Evolutionary conservation across 495 filamentous ascomycete genomes (phyloP).

Genomic region (Penicillium diatomitis): DNA sequence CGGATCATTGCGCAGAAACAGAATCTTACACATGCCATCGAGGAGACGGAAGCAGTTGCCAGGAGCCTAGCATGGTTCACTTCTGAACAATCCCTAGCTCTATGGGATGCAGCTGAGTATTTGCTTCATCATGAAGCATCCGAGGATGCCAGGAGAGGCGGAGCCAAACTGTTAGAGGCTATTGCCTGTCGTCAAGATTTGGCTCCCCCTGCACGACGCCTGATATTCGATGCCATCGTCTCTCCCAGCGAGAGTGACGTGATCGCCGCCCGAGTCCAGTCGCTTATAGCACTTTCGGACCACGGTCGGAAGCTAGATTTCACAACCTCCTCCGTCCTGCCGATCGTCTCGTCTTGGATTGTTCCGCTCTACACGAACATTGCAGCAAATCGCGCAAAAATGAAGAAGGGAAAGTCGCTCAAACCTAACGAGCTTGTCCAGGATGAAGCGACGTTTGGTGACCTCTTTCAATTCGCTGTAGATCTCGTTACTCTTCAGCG

Average conservation of each 20-base stretch:
- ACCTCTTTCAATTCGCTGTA: conserved; percentile 65
- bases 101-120: conserved; percentile 37
- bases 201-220: conserved; percentile 23
- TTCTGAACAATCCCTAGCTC: conserved; percentile 31
- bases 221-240: conserved; percentile 31
- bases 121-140: conserved; percentile 31
- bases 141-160: conserved; percentile 29
- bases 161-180: conserved; percentile 28
- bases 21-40: conserved; percentile 27
- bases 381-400: conserved; percentile 27
- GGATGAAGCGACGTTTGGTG: conserved; percentile 60
- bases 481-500: conserved; percentile 79
- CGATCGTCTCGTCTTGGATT: conserved; percentile 33
- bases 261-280: conserved; percentile 30
- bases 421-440: conserved; percentile 31
- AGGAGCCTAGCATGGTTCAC: conserved; percentile 27
- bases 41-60: conserved; percentile 33
- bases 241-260: conserved; percentile 29
- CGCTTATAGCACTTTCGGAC: conserved; percentile 36
- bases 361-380: conserved; percentile 33
- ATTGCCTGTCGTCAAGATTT: conserved; percentile 36
- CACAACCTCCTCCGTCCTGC: conserved; percentile 29
- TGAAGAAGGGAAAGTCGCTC: conserved; percentile 44
- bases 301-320: conserved; percentile 41
- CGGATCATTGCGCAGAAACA: conserved; percentile 28